Conservation (phyloP, 495 filamentous ascomycete genomes). For the Xylaria grammica region DNA sequence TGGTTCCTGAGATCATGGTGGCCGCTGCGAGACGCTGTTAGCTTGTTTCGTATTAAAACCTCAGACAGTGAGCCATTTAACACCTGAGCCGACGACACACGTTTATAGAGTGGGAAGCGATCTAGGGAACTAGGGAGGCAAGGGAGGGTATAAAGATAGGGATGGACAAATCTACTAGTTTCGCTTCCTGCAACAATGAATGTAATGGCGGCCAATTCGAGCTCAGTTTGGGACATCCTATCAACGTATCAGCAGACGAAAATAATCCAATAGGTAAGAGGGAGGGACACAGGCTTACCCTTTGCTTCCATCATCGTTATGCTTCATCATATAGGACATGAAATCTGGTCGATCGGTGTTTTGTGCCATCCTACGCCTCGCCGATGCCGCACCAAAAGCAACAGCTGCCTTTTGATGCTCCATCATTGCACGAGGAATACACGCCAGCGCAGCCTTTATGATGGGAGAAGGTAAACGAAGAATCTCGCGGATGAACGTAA, state of each 20-base stretch:
- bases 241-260: not conserved
- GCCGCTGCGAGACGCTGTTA: constrained; percentile 36
- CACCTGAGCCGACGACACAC: too few species aligned
- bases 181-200: constrained; percentile 50
- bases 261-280: not conserved
- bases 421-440: constrained; percentile 5
- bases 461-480: not conserved
- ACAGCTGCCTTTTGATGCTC: not conserved
- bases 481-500: constrained; percentile 20
- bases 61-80: not conserved
- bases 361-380: not conserved
- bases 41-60: not conserved
- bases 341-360: constrained; percentile 17
- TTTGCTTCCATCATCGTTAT: constrained; percentile 19
- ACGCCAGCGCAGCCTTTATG: not conserved
- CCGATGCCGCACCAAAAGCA: not conserved
- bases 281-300: not conserved
- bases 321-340: constrained; percentile 23
- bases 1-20: constrained; percentile 49
- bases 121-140: not conserved
- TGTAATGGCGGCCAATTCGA: constrained; percentile 20
- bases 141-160: not conserved
- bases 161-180: constrained; percentile 51
- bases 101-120: not conserved
- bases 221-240: constrained; percentile 14